Base-by-base conservation (phyloP, 2,329 filamentous ascomycete species). In the Lasiodiplodia sp. region DNA sequence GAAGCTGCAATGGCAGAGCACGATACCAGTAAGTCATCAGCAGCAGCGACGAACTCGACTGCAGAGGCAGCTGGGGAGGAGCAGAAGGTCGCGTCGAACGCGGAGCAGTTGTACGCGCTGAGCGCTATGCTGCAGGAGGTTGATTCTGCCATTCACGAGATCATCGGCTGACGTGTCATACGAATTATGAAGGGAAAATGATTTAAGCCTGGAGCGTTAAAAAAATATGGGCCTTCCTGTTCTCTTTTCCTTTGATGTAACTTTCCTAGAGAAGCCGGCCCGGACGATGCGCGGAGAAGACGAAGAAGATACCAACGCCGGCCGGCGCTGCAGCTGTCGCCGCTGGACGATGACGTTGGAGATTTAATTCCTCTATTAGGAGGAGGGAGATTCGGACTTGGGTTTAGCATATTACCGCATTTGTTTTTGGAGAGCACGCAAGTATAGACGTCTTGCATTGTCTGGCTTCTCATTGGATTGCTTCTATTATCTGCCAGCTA, bases 121-220 rank as follows among this genome's bases (percentile, higher is more conserved):
- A 51, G 58, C 31, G 23, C 14, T 25, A 63, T 51, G 44, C 44
- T 63, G 44, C 58, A 63, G 51, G 21, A 28, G 18, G 58, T 63
- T 28, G 58, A 63, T n/a, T 37, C 44, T 31, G 58, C 58, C 40
- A 63, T 63, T 5, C 44, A 63, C 11, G 44, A 52, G 58, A 63
- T 63, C 58, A 63, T 63, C 28, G 58, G 44, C 28, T 63, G 58
- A 63, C 40, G 40, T 8, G 12, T 2, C 12, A 37, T 10, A 34
- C 31, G n/a, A 21, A 14, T 49, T 53, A 14, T 25, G 40, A 16
- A 47, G 2, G 57, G 49, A 4, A 11, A 49, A n/a, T 62, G 49
- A 25, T 21, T 25, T 21, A 31, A 21, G 51, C 38, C 31, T 34
- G 31, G 31, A 34, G 31, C 8, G 18, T 31, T 34, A 21, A 49